Evolutionary conservation across 257 asterid species (phyloP), one percentile per base, ranked within the genome.

Genomic region (Knoxia roxburghii): DNA sequence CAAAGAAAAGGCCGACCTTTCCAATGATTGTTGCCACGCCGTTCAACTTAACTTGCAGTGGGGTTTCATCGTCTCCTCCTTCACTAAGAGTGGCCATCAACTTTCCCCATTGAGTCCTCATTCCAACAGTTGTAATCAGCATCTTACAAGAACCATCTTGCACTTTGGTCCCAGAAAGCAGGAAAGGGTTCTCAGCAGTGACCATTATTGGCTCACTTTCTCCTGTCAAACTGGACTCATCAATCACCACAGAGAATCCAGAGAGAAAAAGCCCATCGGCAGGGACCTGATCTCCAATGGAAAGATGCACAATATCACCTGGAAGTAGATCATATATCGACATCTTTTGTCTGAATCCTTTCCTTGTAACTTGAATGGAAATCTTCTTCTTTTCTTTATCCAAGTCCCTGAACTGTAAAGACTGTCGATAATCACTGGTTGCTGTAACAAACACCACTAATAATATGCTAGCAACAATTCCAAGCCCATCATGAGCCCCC

Each of bases 101-200:
- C 61, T 88, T 88, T 21, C 97, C 97, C 97, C 97, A 91, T 60
- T 91, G 97, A 13, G 97, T 91, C 73, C 87, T 83, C 97, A 91
- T 91, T 50, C 97, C 97, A 15, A 91, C 97, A 53, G 92, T 86
- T 2, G 96, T 88, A 6, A 90, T 78, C 72, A 90, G 73, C 97
- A 90, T 90, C 80, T 85, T 90, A 81, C 97, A 88, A 37, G 97
- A 80, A 15, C 97, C 97, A 45, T 91, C 96, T 74, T 91, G 97
- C 48, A 91, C 96, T 76, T 88, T 91, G 7, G 97, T 88, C 39
- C 97, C 97, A 1, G 97, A 91, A 20, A 91, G 86, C 1, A 91
- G 74, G 70, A 91, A 91, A 2, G 97, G 97, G 55, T 80, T 79
- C 46, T 86, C 84, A 4, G 69, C 80, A 54, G 66, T 75, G 49